These are phyloP conservation scores for Populus davidiana DNA, from an alignment of 345 rosid genomes.

Conservation along the genomic window DNA sequence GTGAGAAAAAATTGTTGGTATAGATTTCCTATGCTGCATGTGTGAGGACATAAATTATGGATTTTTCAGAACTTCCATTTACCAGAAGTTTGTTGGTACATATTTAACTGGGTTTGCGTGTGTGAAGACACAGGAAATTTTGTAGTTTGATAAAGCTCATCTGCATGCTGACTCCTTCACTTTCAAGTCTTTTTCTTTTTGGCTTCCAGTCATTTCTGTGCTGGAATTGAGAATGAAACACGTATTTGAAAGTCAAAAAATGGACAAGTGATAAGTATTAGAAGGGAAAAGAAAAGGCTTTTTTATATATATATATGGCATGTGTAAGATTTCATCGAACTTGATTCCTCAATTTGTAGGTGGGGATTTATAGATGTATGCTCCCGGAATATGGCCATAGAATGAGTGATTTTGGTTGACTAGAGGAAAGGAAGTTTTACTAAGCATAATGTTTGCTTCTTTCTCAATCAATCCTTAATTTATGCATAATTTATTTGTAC, in stretches of 20 bases:
- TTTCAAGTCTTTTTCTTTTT: not conserved
- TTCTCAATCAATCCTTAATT: not conserved
- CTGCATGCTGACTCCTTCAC: not conserved
- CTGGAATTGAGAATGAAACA: not conserved
- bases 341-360: not conserved
- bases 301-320: not conserved
- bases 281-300: not conserved
- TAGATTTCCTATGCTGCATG: not conserved
- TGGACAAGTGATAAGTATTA: not conserved
- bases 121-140: not conserved
- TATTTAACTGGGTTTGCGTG: not conserved
- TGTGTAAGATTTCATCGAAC: not conserved
- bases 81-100: too few relatives aligned
- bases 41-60: not conserved
- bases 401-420: not conserved
- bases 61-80: too few relatives aligned
- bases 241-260: not conserved
- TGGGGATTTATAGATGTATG: not conserved
- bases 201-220: not conserved
- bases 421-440: not conserved
- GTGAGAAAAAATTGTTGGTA: not conserved
- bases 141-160: not conserved
- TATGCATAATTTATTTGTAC: conserved; percentile 23
- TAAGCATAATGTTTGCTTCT: not conserved
- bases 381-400: not conserved